These are phyloP conservation scores for Anthracocystis setariae DNA, from an alignment of 1,284 basidiomycete genomes.

Conservation along the genomic window DNA sequence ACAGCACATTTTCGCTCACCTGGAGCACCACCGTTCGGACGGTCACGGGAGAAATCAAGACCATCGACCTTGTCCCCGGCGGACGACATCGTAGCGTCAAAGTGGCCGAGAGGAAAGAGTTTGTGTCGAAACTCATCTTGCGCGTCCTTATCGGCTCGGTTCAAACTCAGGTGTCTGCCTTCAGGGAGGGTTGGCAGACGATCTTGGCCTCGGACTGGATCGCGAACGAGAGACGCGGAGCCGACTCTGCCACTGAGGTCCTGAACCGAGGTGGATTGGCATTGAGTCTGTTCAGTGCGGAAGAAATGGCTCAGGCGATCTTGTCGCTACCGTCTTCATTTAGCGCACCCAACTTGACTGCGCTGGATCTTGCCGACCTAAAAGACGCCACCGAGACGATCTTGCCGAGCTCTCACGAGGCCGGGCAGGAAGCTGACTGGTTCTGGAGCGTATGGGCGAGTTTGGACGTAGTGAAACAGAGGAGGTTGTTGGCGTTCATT, in stretches of 20 bases:
- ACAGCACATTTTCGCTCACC: slow-evolving; percentile 36
- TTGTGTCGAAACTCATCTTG: slow-evolving; percentile 32
- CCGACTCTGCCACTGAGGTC: slow-evolving; percentile 20
- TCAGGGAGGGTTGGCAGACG: slow-evolving; percentile 32
- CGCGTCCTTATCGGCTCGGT: slow-evolving; percentile 32
- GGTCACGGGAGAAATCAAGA: slow-evolving; percentile 12
- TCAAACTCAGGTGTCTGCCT: slow-evolving; percentile 17
- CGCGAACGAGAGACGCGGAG: not conserved
- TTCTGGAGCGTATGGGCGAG: slow-evolving; percentile 50
- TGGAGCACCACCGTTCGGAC: slow-evolving; percentile 33
- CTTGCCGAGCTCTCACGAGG: not conserved
- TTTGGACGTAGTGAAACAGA: slow-evolving; percentile 27
- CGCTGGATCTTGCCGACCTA: slow-evolving; percentile 44
- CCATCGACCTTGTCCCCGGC: slow-evolving; percentile 38
- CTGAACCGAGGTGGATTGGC: slow-evolving; percentile 40
- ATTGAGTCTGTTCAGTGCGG: slow-evolving; percentile 18
- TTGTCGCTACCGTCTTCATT: slow-evolving; percentile 18
- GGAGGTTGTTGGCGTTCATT: slow-evolving; percentile 53
- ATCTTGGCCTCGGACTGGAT: slow-evolving; percentile 29
- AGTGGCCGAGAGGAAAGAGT: slow-evolving; percentile 20
- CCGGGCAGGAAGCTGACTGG: not conserved
- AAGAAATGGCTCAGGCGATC: slow-evolving; percentile 20
- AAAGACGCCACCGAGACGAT: slow-evolving; percentile 29
- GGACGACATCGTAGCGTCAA: slow-evolving; percentile 36
- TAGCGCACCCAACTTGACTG: slow-evolving; percentile 1